Percentiles rank a stretch among this genome's conserved stretches.
Conservation (phyloP, 163 green algal species). For the Chlamydomonas reinhardtii region DNA sequence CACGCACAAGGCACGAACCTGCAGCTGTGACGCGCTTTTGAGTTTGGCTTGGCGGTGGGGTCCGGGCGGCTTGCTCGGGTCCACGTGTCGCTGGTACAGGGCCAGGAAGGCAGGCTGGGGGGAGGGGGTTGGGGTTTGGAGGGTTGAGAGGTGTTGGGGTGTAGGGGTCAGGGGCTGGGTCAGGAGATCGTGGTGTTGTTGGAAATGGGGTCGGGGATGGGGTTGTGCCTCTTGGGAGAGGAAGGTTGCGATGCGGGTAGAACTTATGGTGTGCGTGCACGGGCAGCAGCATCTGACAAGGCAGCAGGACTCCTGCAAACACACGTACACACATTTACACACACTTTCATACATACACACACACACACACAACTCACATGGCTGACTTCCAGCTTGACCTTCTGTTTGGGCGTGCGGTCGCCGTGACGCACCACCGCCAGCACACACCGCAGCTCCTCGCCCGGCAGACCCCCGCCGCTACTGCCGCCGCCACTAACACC, state of each 20-base stretch:
- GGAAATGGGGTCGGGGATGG: too few species aligned
- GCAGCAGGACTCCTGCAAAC: too few species aligned
- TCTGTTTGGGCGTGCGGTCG: conserved; percentile 99
- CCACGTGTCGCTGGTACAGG: conserved; percentile 36
- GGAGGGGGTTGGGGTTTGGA: neutral
- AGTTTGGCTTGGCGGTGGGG: conserved; percentile 85
- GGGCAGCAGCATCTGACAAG: too few species aligned
- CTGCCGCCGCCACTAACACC: neutral
- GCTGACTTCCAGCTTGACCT: conserved; percentile 92
- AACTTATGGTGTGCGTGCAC: too few species aligned
- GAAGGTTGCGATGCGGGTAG: too few species aligned
- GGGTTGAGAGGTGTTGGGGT: neutral
- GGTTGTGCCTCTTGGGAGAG: too few species aligned
- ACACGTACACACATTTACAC: too few species aligned
- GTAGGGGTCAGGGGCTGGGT: too few species aligned
- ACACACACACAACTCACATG: too few species aligned
- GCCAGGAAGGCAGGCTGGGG: conserved; percentile 44
- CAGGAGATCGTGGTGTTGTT: too few species aligned
- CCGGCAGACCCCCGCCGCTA: conserved; percentile 15
- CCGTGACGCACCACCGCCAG: conserved; percentile 96
- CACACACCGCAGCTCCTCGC: conserved; percentile 93
- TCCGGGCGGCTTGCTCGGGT: conserved; percentile 4
- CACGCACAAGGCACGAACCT: neutral
- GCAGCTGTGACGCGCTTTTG: conserved; percentile 92
- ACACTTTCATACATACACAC: too few species aligned